These are phyloP conservation scores for Schizonepeta tenuifolia DNA, from an alignment of 257 asterid genomes.

Conservation along the genomic window DNA sequence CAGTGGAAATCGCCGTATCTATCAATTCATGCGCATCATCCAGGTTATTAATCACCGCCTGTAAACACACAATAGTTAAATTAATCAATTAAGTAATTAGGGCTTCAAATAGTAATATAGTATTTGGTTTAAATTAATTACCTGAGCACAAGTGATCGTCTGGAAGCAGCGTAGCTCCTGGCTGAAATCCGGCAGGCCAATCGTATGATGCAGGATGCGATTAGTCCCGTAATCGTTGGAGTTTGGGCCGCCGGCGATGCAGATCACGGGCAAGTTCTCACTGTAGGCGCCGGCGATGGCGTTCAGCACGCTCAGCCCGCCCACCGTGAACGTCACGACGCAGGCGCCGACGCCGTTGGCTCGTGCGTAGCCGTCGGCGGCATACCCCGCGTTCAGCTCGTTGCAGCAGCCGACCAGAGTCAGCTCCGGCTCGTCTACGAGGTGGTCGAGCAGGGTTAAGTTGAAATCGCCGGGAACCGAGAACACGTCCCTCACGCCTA, in stretches of 20 bases:
- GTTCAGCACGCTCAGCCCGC: slow-evolving; percentile 74
- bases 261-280: slow-evolving; percentile 76
- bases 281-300: slow-evolving; percentile 89
- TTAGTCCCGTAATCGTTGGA: slow-evolving; percentile 75
- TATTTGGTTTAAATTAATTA: too few species aligned
- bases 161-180: slow-evolving; percentile 81
- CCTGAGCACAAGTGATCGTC: slow-evolving; percentile 74
- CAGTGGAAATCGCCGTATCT: slow-evolving; percentile 65
- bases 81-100: background rate
- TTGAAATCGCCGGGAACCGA: slow-evolving; percentile 84
- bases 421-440: slow-evolving; percentile 69
- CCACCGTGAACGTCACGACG: slow-evolving; percentile 81
- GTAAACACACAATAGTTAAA: background rate
- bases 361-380: slow-evolving; percentile 81
- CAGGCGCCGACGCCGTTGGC: slow-evolving; percentile 79
- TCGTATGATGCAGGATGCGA: slow-evolving; percentile 68
- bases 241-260: slow-evolving; percentile 84
- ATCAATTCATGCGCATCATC: slow-evolving; percentile 75
- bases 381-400: slow-evolving; percentile 82
- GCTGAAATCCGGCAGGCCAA: slow-evolving; percentile 74
- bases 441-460: slow-evolving; percentile 62
- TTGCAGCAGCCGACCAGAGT: slow-evolving; percentile 78
- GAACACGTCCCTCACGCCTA: slow-evolving; percentile 72
- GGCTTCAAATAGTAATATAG: too few species aligned
- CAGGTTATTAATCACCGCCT: slow-evolving; percentile 61